These are phyloP conservation scores for Cyberlindnera petersonii DNA, from an alignment of 805 yeast genomes.

Conservation along the genomic window DNA sequence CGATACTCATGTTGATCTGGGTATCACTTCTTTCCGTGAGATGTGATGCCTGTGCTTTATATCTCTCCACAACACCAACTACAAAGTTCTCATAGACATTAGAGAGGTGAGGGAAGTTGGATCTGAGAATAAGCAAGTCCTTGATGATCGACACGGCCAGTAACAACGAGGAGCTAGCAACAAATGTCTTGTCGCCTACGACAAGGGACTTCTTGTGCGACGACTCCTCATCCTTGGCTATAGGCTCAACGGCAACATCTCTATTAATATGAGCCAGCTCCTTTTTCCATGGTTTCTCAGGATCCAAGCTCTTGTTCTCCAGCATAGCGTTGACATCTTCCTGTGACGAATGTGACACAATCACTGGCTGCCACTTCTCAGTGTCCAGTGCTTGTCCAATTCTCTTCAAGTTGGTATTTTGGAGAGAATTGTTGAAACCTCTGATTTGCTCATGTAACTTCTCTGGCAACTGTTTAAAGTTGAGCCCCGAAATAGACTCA, in stretches of 20 bases:
- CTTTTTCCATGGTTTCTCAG: conserved; percentile 43
- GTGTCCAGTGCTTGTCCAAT: conserved; percentile 51
- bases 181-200: conserved; percentile 53
- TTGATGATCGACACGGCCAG: conserved; percentile 39
- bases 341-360: conserved; percentile 49
- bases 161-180: conserved; percentile 50
- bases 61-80: conserved; percentile 42
- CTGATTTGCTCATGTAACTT: conserved; percentile 63
- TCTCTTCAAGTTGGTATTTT: conserved; percentile 43
- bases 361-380: conserved; percentile 79
- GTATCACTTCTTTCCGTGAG: conserved; percentile 23
- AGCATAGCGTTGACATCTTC: conserved; percentile 46
- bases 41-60: conserved; percentile 43
- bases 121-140: conserved; percentile 53
- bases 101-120: conserved; percentile 47
- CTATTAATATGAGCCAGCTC: conserved; percentile 24
- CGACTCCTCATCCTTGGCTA: conserved; percentile 11
- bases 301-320: conserved; percentile 43
- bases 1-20: conserved; percentile 35
- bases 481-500: conserved; percentile 71
- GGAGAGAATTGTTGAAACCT: conserved; percentile 53
- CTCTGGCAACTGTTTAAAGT: conserved; percentile 56
- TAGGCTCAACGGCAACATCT: conserved; percentile 13
- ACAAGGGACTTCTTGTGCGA: conserved; percentile 39
- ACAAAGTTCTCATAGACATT: conserved; percentile 40